Base-by-base conservation (phyloP, 176 grass and related monocot species). In the Triticum aestivum region DNA sequence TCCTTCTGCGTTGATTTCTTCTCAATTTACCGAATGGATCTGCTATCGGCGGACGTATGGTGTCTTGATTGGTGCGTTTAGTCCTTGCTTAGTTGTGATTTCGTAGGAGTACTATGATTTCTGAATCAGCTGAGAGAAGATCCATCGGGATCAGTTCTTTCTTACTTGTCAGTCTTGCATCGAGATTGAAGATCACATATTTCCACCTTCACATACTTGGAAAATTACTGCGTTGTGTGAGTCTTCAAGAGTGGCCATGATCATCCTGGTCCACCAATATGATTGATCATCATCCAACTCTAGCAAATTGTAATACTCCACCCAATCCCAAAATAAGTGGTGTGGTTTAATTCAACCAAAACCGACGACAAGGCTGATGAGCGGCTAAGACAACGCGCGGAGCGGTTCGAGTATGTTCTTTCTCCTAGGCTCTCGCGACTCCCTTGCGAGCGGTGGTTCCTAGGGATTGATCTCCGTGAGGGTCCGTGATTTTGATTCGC, bases 181-280 rank as follows among this genome's bases (percentile, higher is more conserved):
- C 69, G 3, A 24, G 76, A 62, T 24, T 34, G 6, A 68, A 68
- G 72, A 75, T 47, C 12, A 74, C 3, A 13, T 74, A 34, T 59
- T 33, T 33, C 35, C 5, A 58, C 52, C 17, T 59, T 59, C 49
- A 52, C 49, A 52, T 17, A 59, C 18, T 59, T 59, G 6, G 56
- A 8, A 37, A 52, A 20, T 61, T 6, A 20, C 27, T 58, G 75
- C 33, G 65, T 38, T 71, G 15, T 59, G 21, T 33, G 37, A 37
- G 13, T 41, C n/a, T 20, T 7, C 33, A 51, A 27, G 21, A 72
- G 80, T 84, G 64, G 52, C 73, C 71, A 29, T 79, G 51, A 29
- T 17, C 23, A 34, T 89, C 45, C 9, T 24, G 32, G 47, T 65
- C 83, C 69, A 75, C 45, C 6, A 66, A 77, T n/a, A 71, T 72